These are phyloP conservation scores for Pestalotiopsis sp. DNA, from an alignment of 2,329 filamentous ascomycete species.

Conservation along the genomic window DNA sequence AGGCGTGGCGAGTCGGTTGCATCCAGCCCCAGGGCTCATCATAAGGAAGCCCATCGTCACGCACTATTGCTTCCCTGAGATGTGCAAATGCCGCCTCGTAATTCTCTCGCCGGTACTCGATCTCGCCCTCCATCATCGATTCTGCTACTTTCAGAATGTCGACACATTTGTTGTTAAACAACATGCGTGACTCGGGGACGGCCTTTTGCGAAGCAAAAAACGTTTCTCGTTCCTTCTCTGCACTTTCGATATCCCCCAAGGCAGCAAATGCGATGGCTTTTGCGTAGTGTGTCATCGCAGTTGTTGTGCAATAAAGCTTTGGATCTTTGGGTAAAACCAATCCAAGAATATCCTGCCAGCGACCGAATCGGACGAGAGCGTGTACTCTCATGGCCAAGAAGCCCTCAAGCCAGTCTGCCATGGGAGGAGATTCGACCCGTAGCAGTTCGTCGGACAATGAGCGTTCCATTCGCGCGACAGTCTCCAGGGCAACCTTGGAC, in stretches of 20 bases:
- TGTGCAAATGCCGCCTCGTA: constrained; percentile 61
- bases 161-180: constrained; percentile 69
- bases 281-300: constrained; percentile 69
- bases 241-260: constrained; percentile 54
- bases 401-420: constrained; percentile 79
- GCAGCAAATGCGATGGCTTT: constrained; percentile 69
- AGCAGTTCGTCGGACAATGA: constrained; percentile 67
- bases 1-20: constrained; percentile 73
- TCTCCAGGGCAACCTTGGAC: constrained; percentile 63
- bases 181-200: constrained; percentile 62
- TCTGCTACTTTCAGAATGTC: constrained; percentile 65
- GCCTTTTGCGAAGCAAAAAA: constrained; percentile 54
- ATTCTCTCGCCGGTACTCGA: constrained; percentile 68
- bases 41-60: constrained; percentile 67
- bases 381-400: constrained; percentile 71
- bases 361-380: constrained; percentile 72
- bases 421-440: constrained; percentile 66
- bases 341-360: constrained; percentile 67
- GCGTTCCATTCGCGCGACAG: constrained; percentile 59
- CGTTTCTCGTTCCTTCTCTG: constrained; percentile 48
- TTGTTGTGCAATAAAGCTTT: constrained; percentile 69
- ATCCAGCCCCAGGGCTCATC: constrained; percentile 83
- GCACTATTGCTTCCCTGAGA: constrained; percentile 57
- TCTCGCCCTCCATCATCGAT: constrained; percentile 74
- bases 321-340: constrained; percentile 59